phyloP scores from a whole-genome alignment of 23 red algal species.

The Chondrus crispus region DNA sequence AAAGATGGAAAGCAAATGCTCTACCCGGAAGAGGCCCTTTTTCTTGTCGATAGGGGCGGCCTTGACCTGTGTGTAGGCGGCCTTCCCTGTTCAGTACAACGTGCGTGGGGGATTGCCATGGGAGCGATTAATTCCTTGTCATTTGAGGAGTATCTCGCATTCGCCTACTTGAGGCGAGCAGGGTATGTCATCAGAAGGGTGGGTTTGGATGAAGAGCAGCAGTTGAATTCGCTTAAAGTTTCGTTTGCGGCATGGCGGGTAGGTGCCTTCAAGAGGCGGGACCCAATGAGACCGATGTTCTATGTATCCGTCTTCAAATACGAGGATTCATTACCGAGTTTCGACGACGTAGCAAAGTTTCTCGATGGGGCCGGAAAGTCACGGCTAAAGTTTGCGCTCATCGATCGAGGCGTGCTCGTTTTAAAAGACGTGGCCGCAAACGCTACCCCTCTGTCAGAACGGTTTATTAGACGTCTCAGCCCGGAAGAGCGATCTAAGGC shows the following conservation, averaged over 20 bases:
- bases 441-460: constrained; percentile 50
- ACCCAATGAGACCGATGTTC: constrained; percentile 23
- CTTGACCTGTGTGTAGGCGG: constrained; percentile 69
- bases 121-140: neutral
- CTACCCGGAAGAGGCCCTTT: constrained; percentile 74
- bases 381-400: constrained; percentile 26
- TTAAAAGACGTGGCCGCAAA: constrained; percentile 52
- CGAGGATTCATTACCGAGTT: neutral
- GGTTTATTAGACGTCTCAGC: constrained; percentile 17
- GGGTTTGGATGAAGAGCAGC: constrained; percentile 6
- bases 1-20: constrained; percentile 37
- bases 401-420: constrained; percentile 57
- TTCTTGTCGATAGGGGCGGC: constrained; percentile 71
- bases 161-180: constrained; percentile 57
- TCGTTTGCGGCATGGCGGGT: constrained; percentile 60
- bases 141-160: constrained; percentile 68
- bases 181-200: constrained; percentile 73
- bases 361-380: neutral
- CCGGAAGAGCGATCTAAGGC: neutral
- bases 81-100: constrained; percentile 56
- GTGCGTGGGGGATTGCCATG: constrained; percentile 40
- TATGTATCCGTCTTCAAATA: constrained; percentile 47
- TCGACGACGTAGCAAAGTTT: neutral
- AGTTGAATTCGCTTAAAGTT: neutral
- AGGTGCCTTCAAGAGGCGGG: constrained; percentile 55